Base-by-base conservation (phyloP, 1,284 basidiomycete genomes). In the Mycena sp. region DNA sequence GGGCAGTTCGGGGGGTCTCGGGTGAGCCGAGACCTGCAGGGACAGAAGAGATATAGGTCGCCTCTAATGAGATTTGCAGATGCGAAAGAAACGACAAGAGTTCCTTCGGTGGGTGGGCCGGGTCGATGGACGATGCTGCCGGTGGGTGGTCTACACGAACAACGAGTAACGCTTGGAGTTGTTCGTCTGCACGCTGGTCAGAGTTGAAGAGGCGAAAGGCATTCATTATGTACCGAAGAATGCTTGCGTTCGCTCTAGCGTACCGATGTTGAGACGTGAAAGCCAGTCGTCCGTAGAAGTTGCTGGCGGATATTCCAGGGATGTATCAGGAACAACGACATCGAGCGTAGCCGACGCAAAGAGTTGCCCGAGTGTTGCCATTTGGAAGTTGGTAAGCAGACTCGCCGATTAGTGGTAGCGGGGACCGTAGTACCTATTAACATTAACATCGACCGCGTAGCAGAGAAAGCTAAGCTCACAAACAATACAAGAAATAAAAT, bases 61-160 rank as follows among this genome's bases (percentile, higher is more conserved):
- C 91, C 46, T 94, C 92, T 43, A 94, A 83, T 1, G 93, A 87
- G 23, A 95, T 80, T 77, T 95, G 90, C 4, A 92, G 76, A 71
- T 91, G 89, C 1, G 87, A 79, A 26, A 95, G 79, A 71, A 93
- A 89, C 1, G 85, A 78, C 17, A 92, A 79, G 21, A 94, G 76
- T 19, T 81, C 68, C 10, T 80, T 70, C 3, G 91, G 88, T 17
- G 90, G 89, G 30, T 78, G 69, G 7, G 74, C 68, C 4, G 75
- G 73, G 57, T 83, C 76, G 21, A 73, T 73, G 16, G 77, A 68
- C 26, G 69, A 57, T 28, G 75, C 70, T 21, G 74, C 68, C 14
- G 77, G 72, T 40, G 80, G 75, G 64, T 83, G 77, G 23, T 84
- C 80, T 30, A 92, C 74, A 46, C 80, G 80, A 55, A 91, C 70